Evolutionary conservation across 1,139 yeast species (phyloP), one percentile per base, ranked within the genome.

Genomic region (Suhomyces taliae): DNA sequence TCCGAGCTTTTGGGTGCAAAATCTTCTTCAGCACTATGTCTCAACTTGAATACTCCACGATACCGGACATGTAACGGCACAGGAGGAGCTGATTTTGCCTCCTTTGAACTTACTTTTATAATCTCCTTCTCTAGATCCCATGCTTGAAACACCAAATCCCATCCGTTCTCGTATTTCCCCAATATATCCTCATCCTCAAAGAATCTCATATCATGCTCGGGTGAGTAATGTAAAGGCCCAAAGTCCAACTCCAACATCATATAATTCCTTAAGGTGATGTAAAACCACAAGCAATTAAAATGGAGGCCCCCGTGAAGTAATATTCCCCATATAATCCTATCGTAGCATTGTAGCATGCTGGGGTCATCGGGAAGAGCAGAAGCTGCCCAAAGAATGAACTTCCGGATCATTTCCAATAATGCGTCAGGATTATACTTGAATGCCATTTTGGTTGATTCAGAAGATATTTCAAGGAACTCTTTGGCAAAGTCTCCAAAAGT

Each of bases 221-320:
- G 34, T 1, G 51, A 43, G 11, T 57, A 32, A 14, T 53, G 51
- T 19, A 66, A 43, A 1, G 70, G 66, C 0, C 66, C 63, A 41
- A 52, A 56, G 39, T 66, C 70, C 39, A 55, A 42, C 26, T 55
- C 54, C 5, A 66, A 45, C 34, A 50, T 52, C 43, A 55, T 65
- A 43, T 66, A 64, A 42, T 69, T 66, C 40, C 61, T 59, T 34
- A 76, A 47, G 27, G 58, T 60, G 36, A 60, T 61, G 48, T 77
- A 71, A 38, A 74, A 65, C 78, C 79, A 74, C 15, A 78, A 53
- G 1, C 69, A 57, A 39, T 67, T 67, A 3, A 77, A 36, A 51
- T 74, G 78, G 26, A 69, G 59, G 0, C 78, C 79, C 9, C 83
- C 83, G 46, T 62, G 66, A 47, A 77, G 53, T 10, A 75, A 40